Evolutionary conservation across 2,329 filamentous ascomycete genomes (phyloP), one percentile per base, ranked within the genome.

Genomic region (Trichoderma hamatum): DNA sequence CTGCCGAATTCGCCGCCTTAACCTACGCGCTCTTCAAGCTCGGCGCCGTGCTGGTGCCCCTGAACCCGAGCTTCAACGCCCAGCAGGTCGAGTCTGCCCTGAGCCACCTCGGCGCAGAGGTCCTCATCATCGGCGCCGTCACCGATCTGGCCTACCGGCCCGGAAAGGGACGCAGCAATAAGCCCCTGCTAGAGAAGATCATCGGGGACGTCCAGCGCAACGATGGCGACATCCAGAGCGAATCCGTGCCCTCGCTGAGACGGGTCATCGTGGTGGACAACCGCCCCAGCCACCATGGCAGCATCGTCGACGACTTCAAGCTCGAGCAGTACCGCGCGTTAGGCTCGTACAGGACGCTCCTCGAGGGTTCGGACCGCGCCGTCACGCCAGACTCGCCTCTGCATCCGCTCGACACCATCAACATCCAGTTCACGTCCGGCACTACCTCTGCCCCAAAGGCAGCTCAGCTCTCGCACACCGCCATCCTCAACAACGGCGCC

Each of bases 341-440:
- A n/a, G 86, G 80, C 0, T 80, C 82, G 2, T 86, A 85, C 72
- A 69, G 79, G 1, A 67, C 73, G 1, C 79, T 89, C 34, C 74
- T 83, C 49, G 70, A 74, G 19, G 73, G 77, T 19, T 78, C 79
- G 0, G 72, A 75, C 2, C 69, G 74, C 0, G 21, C 77, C 2
- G 74, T 88, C 2, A 75, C 71, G 24, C 85, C 86, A 0, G 82
- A 85, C 66, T 67, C 78, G 28, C 81, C 82, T 0, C 82, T 90
- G 1, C 73, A 83, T 19, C 84, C 89, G 0, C 78, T 87, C 70
- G 95, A 98, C 62, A 89, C 91, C 2, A 90, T 96, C 73, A 98
- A 97, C 77, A 97, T 98, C 72, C 95, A 98, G 79, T 98, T 98
- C 82, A 99, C 96, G 0, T 95, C 91, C 0, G 96, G 95, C n/a